Conservation (phyloP, 768 basidiomycete species). For the Pulveroboletus ravenelii region DNA sequence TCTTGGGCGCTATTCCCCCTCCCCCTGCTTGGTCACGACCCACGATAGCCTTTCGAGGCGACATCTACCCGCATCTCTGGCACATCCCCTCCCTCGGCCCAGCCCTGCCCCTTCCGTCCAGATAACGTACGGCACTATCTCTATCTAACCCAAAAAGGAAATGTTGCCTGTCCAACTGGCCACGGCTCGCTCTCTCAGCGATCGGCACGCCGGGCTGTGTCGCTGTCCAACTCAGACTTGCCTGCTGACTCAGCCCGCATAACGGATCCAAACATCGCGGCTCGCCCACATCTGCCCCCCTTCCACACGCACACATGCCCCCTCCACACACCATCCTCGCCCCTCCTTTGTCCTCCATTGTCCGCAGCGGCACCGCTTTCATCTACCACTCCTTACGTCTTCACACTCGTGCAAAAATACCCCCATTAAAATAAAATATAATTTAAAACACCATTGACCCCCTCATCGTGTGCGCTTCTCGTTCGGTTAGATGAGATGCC, state of each 20-base stretch:
- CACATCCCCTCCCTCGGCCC: slow-evolving; percentile 11
- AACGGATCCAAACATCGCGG: slow-evolving; percentile 3
- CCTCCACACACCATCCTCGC: slow-evolving; percentile 1
- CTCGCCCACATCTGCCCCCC: slow-evolving; percentile 4
- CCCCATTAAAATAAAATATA: too few species aligned
- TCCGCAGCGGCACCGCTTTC: slow-evolving; percentile 22
- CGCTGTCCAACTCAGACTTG: slow-evolving; percentile 17
- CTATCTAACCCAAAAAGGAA: slow-evolving; percentile 28
- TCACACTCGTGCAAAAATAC: not conserved
- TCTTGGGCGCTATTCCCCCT: slow-evolving; percentile 23
- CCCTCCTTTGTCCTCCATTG: slow-evolving; percentile 4
- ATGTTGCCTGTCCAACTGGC: slow-evolving; percentile 31
- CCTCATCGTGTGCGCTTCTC: slow-evolving; percentile 6
- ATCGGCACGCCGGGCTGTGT: slow-evolving; percentile 30
- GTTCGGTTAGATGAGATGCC: slow-evolving; percentile 6
- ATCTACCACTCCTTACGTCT: slow-evolving; percentile 24
- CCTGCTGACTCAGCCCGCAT: slow-evolving; percentile 23
- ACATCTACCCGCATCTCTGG: slow-evolving; percentile 24
- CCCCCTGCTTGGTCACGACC: slow-evolving; percentile 15
- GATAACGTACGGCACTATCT: slow-evolving; percentile 30
- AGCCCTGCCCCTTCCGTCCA: slow-evolving; percentile 12
- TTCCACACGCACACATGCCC: slow-evolving; percentile 5
- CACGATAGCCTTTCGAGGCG: slow-evolving; percentile 35
- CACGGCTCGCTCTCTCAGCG: slow-evolving; percentile 26
- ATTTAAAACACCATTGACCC: too few species aligned